Evolutionary conservation across 768 basidiomycete species (phyloP), one percentile per base, ranked within the genome.

Genomic region (Kwoniella sp.): DNA sequence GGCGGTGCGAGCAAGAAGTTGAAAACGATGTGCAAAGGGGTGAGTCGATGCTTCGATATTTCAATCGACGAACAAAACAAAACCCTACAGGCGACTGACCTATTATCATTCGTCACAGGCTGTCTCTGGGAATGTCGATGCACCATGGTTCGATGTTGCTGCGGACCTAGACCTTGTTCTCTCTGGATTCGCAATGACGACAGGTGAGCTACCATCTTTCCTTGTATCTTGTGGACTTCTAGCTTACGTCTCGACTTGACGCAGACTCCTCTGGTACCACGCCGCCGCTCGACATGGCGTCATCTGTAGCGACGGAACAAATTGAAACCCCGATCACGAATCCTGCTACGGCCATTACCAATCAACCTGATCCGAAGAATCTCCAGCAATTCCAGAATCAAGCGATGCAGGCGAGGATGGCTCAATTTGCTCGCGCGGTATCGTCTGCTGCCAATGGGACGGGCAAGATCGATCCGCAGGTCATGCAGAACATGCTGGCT

Each of bases 61-160:
- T n/a, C n/a, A n/a, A n/a, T n/a, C n/a, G n/a, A n/a, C n/a, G n/a
- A n/a, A n/a, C n/a, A n/a, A n/a, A n/a, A n/a, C n/a, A n/a, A n/a
- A n/a, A n/a, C n/a, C n/a, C n/a, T n/a, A n/a, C n/a, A n/a, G n/a
- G n/a, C n/a, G n/a, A n/a, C n/a, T n/a, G n/a, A n/a, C n/a, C n/a
- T n/a, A 20, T 23, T 26, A 2, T 29, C 17, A 7, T 22, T 23
- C 5, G 8, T 45, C 17, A 15, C 30, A 66, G 65, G n/a, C 31
- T 12, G 58, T 57, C 20, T 37, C 48, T 51, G 51, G 61, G 2
- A 45, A 56, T 20, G 23, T 54, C 8, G 70, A 71, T 45, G 61
- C 68, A 23, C 52, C 66, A 2, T 72, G 70, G 70, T 72, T 72
- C 55, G 61, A 52, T 13, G 48, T 68, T 23, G 60, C 67, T 25